Conservation (phyloP, 352 stramenopile genomes). For the Aphanomyces cochlioides region DNA sequence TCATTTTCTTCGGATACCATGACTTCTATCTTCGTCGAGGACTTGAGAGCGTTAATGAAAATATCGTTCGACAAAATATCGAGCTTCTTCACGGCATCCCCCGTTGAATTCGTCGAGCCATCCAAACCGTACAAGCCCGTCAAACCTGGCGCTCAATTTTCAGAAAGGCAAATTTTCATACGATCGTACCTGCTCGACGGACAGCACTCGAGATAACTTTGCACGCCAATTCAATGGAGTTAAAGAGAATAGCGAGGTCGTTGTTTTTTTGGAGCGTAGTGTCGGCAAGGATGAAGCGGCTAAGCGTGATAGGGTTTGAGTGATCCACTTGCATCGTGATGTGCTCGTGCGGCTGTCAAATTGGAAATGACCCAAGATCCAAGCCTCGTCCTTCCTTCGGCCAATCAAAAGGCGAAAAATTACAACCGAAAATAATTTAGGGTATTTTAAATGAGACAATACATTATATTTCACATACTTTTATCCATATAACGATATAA, state of each 20-base stretch:
- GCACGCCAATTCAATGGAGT: constrained; percentile 93
- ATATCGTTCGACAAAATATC: constrained; percentile 98
- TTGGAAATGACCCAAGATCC: constrained; percentile 8
- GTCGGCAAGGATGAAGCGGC: constrained; percentile 89
- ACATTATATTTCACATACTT: too few relatives aligned
- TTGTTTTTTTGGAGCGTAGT: constrained; percentile 91
- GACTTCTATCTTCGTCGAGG: constrained; percentile 95
- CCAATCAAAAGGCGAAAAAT: constrained; percentile 6
- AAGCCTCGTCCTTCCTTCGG: neutral
- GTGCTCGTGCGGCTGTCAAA: neutral
- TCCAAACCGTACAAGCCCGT: constrained; percentile 92
- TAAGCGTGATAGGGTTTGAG: constrained; percentile 90
- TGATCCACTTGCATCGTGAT: constrained; percentile 47
- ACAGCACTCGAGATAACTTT: constrained; percentile 97
- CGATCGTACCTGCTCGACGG: constrained; percentile 84
- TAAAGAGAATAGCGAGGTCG: constrained; percentile 94
- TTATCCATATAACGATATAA: too few relatives aligned
- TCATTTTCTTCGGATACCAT: constrained; percentile 98
- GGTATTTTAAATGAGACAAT: neutral
- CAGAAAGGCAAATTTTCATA: neutral
- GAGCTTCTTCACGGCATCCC: constrained; percentile 99
- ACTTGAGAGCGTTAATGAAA: constrained; percentile 96
- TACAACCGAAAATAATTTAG: constrained; percentile 6
- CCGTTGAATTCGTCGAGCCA: constrained; percentile 95
- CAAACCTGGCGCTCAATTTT: constrained; percentile 34